phyloP scores from a whole-genome alignment of 2,329 filamentous ascomycete species.

The Endothia cerciana region DNA sequence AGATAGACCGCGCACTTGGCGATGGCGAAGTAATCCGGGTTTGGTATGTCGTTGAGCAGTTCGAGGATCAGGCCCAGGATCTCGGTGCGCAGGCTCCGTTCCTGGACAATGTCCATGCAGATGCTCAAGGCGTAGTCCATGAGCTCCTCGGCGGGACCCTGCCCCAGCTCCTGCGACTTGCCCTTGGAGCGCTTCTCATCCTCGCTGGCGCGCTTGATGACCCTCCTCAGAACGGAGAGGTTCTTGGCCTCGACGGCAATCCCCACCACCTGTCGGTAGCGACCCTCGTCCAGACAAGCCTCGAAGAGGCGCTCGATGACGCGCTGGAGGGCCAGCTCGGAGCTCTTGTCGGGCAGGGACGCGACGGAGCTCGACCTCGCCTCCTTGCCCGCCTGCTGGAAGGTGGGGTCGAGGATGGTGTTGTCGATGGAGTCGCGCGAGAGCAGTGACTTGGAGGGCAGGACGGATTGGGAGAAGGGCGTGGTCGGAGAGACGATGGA shows the following conservation, averaged over 20 bases:
- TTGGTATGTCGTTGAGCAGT: constrained; percentile 89
- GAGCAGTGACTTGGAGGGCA: constrained; percentile 94
- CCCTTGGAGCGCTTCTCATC: constrained; percentile 76
- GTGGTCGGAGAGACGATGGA: constrained; percentile 85
- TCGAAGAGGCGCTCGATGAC: constrained; percentile 92
- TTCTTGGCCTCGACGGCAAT: constrained; percentile 96
- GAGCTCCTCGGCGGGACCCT: constrained; percentile 78
- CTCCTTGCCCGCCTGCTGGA: constrained; percentile 57
- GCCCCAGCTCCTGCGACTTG: constrained; percentile 55
- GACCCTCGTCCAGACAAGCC: constrained; percentile 80
- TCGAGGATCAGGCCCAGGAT: constrained; percentile 93
- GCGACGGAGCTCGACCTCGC: constrained; percentile 64
- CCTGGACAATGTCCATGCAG: constrained; percentile 97
- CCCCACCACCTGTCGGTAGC: constrained; percentile 94
- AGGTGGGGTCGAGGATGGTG: constrained; percentile 62
- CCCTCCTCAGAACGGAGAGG: constrained; percentile 80
- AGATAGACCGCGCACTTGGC: constrained; percentile 97
- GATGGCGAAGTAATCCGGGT: constrained; percentile 96
- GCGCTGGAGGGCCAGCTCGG: constrained; percentile 77
- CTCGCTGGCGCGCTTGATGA: constrained; percentile 86
- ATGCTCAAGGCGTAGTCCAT: constrained; percentile 97
- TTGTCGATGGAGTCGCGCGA: constrained; percentile 75
- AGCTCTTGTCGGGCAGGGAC: constrained; percentile 68
- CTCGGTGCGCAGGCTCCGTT: constrained; percentile 79
- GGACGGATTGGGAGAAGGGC: constrained; percentile 89